Evolutionary conservation across 2,329 filamentous ascomycete genomes (phyloP), one percentile per base, ranked within the genome.

Genomic region (Plectosphaerella sp.): DNA sequence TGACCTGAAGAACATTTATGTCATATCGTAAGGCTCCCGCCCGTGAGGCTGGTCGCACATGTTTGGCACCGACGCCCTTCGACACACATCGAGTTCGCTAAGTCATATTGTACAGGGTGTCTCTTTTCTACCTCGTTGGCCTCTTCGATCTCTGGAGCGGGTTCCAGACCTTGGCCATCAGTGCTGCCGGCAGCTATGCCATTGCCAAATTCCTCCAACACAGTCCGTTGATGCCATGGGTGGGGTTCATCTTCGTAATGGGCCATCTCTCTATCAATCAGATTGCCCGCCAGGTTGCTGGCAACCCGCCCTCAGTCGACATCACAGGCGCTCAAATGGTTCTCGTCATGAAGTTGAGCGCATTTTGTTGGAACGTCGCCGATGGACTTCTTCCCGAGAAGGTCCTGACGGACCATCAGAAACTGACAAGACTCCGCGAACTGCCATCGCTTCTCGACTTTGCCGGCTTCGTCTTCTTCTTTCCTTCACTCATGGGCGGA

Each of bases 271-370:
- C 92, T 45, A 68, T 93, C 62, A 96, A 84, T 67, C 94, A 99
- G 68, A 87, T 99, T 56, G 75, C 83, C 53, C 88, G 95, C 39
- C 91, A 96, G 69, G 81, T 85, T 39, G 73, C 80, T 39, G 78
- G 88, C 60, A 78, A 83, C 55, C 82, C 89, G 0, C 77, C 81
- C 39, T 71, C 74, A 2, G 78, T 96, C 54, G 94, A 99, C 67
- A 92, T 99, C 60, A 97, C 93, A 1, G 92, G 88, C 41, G 91
- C 93, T 1, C 94, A 99, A 70, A 99, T 99, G 94, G 94, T 99
- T 35, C 73, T 97, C 61, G 87, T 97, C 57, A 99, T 99, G 91
- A 99, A 99, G 71, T 83, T 99, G 36, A 91, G 86, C 20, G 89
- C 93, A 5, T 99, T 99, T 66, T 96, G 91, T 73, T 99, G 94